Evolutionary conservation across 2,329 filamentous ascomycete genomes (phyloP), one percentile per base, ranked within the genome.

Genomic region (Hypoxylon sp.): DNA sequence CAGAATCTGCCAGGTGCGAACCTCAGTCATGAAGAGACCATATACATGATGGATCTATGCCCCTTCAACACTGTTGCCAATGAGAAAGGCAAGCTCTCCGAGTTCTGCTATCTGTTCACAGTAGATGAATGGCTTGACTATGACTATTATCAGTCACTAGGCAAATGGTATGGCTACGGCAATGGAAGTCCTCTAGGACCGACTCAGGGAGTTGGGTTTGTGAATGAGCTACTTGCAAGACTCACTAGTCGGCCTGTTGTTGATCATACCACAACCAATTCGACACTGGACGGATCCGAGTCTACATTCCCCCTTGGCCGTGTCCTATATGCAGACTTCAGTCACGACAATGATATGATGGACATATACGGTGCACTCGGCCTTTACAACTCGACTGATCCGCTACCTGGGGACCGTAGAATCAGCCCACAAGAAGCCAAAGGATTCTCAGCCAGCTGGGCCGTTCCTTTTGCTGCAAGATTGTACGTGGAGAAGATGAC

Each of bases 401-500:
- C 85, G 10, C 81, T 91, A 24, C 84, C 86, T 2, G 85, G 84
- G 24, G 82, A 82, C 2, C 83, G 82, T 5, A 79, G 88, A 26
- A 77, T 85, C 42, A 81, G 85, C 47, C 83, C 87, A 0, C 73
- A 80, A 5, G 78, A 89, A 63, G 86, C 87, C 0, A 84, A 87
- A 37, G 93, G 93, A 2, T 97, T 89, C 78, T 90, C 91, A 10
- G 88, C 93, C 0, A 86, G 90, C 13, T 95, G 92, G 91, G 88
- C 89, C 0, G 93, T 97, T 17, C 92, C 94, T 0, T 97, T 98
- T 80, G 92, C 87, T 0, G 90, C 88, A 17, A 85, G 94, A 59
- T 87, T 94, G 79, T 97, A 97, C 78, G 88, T 98, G 37, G 94
- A 98, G 85, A 96, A 95, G 85, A 90, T 97, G 87, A 80, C 80